Evolutionary conservation across 306 rosid species (phyloP), one percentile per base, ranked within the genome.

Genomic region (Prunus mongolica): DNA sequence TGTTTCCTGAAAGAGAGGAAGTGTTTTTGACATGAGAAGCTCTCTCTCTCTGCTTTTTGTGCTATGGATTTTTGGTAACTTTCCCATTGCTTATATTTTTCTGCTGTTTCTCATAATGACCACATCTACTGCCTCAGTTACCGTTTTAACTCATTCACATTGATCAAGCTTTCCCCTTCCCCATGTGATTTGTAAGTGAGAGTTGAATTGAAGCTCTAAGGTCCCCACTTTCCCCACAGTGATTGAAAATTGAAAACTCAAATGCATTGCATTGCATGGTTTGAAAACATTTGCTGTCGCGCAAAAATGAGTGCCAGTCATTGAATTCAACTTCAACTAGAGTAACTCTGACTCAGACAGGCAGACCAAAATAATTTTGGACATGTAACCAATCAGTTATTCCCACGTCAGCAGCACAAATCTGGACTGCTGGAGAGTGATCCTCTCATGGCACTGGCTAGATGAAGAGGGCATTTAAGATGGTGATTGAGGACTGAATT

Each of bases 1-100:
- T 87, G 86, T 84, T 90, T 88, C 89, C 73, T 87, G 81, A 82
- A 82, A 82, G 73, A 82, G 47, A 56, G 90, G 67, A 86, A 88
- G 47, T 76, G 27, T 71, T 79, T 82, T 82, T 73, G 86, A 87
- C 88, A 76, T 76, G 81, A 71, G 81, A 86, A 74, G 64, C 80
- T 77, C 77, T 80, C 75, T 76, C 63, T 34, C 82, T 55, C 83
- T 76, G 77, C 82, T 87, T 85, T 85, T 89, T 81, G 88, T 84
- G 91, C 81, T 83, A 73, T 83, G 86, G 77, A 80, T 67, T 78
- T 78, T 85, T 44, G 51, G 72, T 83, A 82, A 81, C 80, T 73
- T 65, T 84, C 86, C 75, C 58, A 67, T 81, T 86, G 44, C 67
- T 76, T 62, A 79, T 77, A 68, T 77, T 73, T 16, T 50, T 56